Base-by-base conservation (phyloP, 768 basidiomycete species). In the Pulveroboletus sp. region DNA sequence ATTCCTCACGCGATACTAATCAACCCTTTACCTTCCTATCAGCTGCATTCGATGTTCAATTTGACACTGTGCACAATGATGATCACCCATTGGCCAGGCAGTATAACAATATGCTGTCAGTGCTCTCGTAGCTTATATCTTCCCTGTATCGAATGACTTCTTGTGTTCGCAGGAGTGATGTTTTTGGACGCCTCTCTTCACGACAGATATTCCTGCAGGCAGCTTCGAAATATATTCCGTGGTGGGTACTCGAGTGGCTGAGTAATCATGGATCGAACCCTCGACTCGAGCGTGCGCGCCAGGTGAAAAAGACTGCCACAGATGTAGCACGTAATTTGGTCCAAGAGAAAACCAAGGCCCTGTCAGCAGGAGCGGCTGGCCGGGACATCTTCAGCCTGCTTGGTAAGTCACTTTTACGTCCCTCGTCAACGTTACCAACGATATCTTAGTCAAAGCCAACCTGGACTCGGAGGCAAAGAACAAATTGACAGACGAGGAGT, bases 41-140 rank as follows among this genome's bases (percentile, higher is more conserved):
- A 67, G 78, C 73, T 43, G 77, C 76, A 34, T 80, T 80, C 52
- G 78, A 78, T 46, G 72, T 79, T 54, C 68, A 68, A 22, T 79
- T 80, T 31, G 70, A 68, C 4, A 32, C 49, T 13, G 7, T 60
- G 29, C 10, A 50, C 13, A 35, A 58, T 17, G 45, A 51, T 32
- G 17, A 31, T 3, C 55, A 61, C 5, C 55, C 55, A 3, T 11
- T 62, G 13, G 38, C 32, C 8, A 51, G 6, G 11, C 42, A 24
- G 19, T 63, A 53, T 24, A 12, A 40, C 11, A 61, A 53, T 35
- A 11, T 57, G 13, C 0, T 48, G 61, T 62, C 16, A 13, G 62
- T 53, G 17, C 4, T 23, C 34, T 41, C 7, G 30, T 10, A 5
- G 13, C 11, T 38, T 4, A 6, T 30, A 14, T 16, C 13, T 23